Base-by-base conservation (phyloP, 495 filamentous ascomycete genomes). In the Aspergillus bertholletiae region DNA sequence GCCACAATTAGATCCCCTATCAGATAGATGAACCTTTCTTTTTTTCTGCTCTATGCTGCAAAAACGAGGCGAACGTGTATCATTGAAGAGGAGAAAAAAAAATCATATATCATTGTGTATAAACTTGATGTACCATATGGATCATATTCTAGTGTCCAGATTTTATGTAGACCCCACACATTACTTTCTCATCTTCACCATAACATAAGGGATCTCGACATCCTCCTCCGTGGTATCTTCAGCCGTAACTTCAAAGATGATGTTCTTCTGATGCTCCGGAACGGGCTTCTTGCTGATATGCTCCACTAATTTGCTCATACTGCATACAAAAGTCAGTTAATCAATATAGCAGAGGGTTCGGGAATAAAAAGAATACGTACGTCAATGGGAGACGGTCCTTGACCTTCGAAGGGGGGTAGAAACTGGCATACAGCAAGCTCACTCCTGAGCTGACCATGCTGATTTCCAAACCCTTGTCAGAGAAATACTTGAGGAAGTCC, bases 121-220 rank as follows among this genome's bases (percentile, higher is more conserved):
- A 49, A 28, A 41, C 35, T 24, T 26, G 9, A 51, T 6, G 13
- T 0, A 28, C 35, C 35, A 35, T 27, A 51, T 11, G n/a, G 13
- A 22, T 20, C 13, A 20, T 23, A 41, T 37, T 51, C 49, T 51
- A 51, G 7, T 22, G 22, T 15, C 28, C 21, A 11, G 13, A 18
- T 17, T 43, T 22, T 22, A 15, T 7, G 20, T 43, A 43, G 20
- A 21, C 18, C 39, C 39, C 34, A 21, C 17, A 37, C 11, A 21
- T 63, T 67, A 77, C 67, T 79, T 74, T 46, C 61, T 61, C 63
- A 86, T 69, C 77, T 87, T 90, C 60, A 96, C 83, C 88, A 93
- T 96, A 64, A 97, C 90, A 69, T 96, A 97, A 7, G 95, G 95
- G 59, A 97, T 86, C 74, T 99, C 95, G 5, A 97, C 92, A 72